A percentile compares a stretch with the other conserved stretches of the same genome.
phyloP scores from a whole-genome alignment of 2,329 filamentous ascomycete genomes.

The Aspergillus fumigatus region DNA sequence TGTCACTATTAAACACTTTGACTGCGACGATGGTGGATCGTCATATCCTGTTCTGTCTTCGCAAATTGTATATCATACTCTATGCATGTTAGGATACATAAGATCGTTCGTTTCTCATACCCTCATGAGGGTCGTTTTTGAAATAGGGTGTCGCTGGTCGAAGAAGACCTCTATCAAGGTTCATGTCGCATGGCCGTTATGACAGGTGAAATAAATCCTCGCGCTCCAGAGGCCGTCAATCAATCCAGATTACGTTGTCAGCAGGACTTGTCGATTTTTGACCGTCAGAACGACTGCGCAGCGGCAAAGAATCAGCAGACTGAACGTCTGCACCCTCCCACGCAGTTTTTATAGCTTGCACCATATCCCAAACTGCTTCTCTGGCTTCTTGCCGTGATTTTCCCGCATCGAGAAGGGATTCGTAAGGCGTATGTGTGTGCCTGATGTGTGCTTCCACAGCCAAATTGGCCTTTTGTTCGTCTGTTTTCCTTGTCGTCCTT shows the following conservation, averaged over 20 bases:
- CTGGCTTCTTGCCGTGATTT: conserved; percentile 25
- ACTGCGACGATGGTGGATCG: background rate
- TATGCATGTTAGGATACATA: conserved; percentile 7
- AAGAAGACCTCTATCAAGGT: background rate
- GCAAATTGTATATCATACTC: background rate
- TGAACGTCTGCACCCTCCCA: conserved; percentile 24
- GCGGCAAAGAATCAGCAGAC: background rate
- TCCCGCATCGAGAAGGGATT: conserved; percentile 27
- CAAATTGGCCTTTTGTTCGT: conserved; percentile 32
- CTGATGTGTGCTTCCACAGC: conserved; percentile 44
- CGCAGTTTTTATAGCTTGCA: conserved; percentile 24
- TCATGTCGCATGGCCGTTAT: background rate
- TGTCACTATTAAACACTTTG: background rate
- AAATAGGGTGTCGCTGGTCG: background rate
- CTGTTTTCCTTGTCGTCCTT: conserved; percentile 26
- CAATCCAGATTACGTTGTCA: background rate
- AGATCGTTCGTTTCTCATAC: conserved; percentile 1
- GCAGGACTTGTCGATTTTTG: background rate
- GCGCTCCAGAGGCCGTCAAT: background rate
- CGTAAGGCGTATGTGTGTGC: conserved; percentile 40
- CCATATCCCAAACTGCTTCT: conserved; percentile 25
- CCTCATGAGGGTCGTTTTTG: background rate
- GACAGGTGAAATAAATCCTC: background rate
- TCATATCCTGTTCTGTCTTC: background rate
- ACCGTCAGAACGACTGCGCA: background rate